Conservation (phyloP, 2,329 filamentous ascomycete species). For the Pyricularia grisea region DNA sequence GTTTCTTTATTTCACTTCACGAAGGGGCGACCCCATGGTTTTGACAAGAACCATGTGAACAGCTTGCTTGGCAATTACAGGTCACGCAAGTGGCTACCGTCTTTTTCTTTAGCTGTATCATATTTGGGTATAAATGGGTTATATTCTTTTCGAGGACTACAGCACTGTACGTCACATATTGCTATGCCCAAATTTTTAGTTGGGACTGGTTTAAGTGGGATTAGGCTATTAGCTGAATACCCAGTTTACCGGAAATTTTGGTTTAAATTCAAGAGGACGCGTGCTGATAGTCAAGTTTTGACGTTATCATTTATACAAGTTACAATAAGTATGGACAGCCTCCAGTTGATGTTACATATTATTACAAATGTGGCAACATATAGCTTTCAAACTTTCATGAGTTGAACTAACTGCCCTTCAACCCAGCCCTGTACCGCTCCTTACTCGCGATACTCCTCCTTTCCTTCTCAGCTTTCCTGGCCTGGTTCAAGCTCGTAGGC, state of each 20-base stretch:
- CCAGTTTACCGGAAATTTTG: not conserved
- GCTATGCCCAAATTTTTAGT: not conserved
- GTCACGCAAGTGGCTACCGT: not conserved
- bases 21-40: not conserved
- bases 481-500: conserved; percentile 56
- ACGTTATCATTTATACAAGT: not conserved
- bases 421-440: not conserved
- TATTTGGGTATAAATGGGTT: not conserved
- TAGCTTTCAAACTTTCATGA: not conserved
- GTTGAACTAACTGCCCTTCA: not conserved
- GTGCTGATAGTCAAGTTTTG: not conserved
- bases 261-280: not conserved
- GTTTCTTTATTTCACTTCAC: not conserved
- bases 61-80: not conserved
- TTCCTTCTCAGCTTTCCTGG: conserved; percentile 56
- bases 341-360: not conserved
- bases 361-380: not conserved
- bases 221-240: not conserved
- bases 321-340: not conserved
- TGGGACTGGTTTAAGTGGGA: not conserved
- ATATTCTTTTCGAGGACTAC: not conserved
- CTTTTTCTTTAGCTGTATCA: not conserved
- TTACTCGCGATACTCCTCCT: conserved; percentile 30
- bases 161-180: not conserved
- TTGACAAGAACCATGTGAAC: not conserved